Conservation (phyloP, 2,329 filamentous ascomycete species). For the Fusarium sp. region DNA sequence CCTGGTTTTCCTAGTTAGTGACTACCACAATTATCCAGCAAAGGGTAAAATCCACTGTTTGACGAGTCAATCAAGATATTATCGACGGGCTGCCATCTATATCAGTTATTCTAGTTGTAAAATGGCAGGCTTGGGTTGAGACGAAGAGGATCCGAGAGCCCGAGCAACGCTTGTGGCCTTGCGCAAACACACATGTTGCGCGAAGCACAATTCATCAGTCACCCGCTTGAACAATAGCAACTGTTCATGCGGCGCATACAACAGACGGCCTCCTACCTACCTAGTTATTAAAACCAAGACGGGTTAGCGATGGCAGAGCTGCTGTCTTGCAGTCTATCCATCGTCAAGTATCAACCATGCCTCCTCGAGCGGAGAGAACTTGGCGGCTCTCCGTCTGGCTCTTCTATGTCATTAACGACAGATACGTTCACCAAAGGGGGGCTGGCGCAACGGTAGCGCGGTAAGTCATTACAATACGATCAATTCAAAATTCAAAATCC, state of each 20-base stretch:
- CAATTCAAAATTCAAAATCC: background rate
- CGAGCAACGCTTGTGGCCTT: background rate
- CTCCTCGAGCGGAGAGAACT: background rate
- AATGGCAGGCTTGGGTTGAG: background rate
- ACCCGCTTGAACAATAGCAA: background rate
- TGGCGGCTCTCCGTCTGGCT: background rate
- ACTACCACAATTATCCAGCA: too few relatives aligned
- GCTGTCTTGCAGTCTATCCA: background rate
- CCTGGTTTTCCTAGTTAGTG: background rate
- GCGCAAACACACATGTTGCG: background rate
- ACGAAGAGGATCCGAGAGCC: background rate
- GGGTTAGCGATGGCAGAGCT: background rate
- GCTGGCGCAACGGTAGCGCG: conserved; percentile 5
- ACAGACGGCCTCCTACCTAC: background rate
- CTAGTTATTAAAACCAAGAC: background rate
- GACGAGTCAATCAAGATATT: background rate
- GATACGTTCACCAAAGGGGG: background rate
- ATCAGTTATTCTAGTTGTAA: background rate
- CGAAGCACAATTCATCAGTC: background rate
- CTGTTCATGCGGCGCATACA: too few relatives aligned
- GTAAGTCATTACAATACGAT: background rate
- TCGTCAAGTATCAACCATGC: background rate
- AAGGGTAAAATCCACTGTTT: too few relatives aligned
- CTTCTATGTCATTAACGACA: background rate
- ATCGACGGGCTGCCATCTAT: background rate